Base-by-base conservation (phyloP, 202 grass and related monocot genomes). In the Setaria italica region DNA sequence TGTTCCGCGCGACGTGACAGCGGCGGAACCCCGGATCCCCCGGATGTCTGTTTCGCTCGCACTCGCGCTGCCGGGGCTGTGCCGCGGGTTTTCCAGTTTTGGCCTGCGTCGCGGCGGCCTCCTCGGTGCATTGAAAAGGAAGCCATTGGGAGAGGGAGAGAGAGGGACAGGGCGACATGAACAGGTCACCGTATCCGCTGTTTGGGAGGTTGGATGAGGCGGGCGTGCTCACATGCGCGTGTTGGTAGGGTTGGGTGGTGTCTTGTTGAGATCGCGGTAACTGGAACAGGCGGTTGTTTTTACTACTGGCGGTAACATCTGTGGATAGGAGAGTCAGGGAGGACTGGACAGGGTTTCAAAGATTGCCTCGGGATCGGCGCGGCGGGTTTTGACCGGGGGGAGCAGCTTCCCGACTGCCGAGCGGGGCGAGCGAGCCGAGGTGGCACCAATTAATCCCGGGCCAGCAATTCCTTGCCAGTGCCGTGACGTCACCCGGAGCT, bases 351-450 rank as follows among this genome's bases (percentile, higher is more conserved):
- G 29, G 13, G 45, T 84, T 87, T 87, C 63, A 34, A 64, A 58
- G 35, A 32, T 37, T 7, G 79, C 84, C 67, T 82, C 41, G 80
- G 80, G 80, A 72, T 82, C 42, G 25, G 54, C 5, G 66, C 42
- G 25, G 54, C 5, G 66, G 66, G 29, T 72, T 46, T 82, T 82
- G 80, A 82, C 80, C 60, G 20, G 60, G 16, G 66, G 20, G 39
- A 41, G 21, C 79, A 49, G 72, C 17, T 74, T 19, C 49, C 49
- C 49, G 49, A 37, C 15, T 63, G 5, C 49, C 8, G 72, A 34
- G 49, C 19, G 47, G 29, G 21, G 45, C 43, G 46, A 29, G 64
- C 65, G 43, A 48, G 68, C 25, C 68, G 68, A 72, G 70, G 14
- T 33, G 76, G 41, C 75, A 60, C 54, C 53, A 76, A 25, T 70